These are phyloP conservation scores for Medicago truncatula DNA, from an alignment of 306 rosid genomes.

Conservation along the genomic window DNA sequence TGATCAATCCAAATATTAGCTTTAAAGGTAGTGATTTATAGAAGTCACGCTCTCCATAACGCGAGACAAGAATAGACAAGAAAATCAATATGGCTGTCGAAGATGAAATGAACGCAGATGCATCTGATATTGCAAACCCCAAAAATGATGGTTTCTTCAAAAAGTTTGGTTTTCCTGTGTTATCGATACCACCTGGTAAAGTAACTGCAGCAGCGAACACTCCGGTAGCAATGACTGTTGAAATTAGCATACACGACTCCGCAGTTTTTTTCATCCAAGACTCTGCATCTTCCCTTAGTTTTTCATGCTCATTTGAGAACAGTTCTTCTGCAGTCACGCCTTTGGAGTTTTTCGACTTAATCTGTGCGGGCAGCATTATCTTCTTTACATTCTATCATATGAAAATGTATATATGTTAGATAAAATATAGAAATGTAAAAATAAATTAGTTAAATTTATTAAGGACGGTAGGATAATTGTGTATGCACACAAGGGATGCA, in stretches of 20 bases:
- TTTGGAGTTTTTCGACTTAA: slow-evolving; percentile 26
- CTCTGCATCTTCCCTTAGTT: slow-evolving; percentile 40
- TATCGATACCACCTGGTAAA: slow-evolving; percentile 50
- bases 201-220: slow-evolving; percentile 61
- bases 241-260: slow-evolving; percentile 53
- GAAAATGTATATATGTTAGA: background rate
- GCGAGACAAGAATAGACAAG: slow-evolving; percentile 53
- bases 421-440: background rate
- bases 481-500: background rate
- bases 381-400: slow-evolving; percentile 52
- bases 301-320: slow-evolving; percentile 33
- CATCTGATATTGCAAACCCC: slow-evolving; percentile 51
- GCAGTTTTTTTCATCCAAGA: slow-evolving; percentile 65
- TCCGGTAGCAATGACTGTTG: slow-evolving; percentile 57
- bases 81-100: slow-evolving; percentile 51
- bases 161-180: slow-evolving; percentile 38
- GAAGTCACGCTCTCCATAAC: slow-evolving; percentile 54
- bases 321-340: slow-evolving; percentile 31
- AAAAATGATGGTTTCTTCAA: slow-evolving; percentile 39
- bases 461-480: too few species aligned
- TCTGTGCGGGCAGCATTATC: slow-evolving; percentile 36
- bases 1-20: slow-evolving; percentile 51
- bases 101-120: slow-evolving; percentile 56
- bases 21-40: slow-evolving; percentile 49
- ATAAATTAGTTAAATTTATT: too few species aligned